Conservation (phyloP, 495 filamentous ascomycete genomes). For the Aspergillus conjunctus region DNA sequence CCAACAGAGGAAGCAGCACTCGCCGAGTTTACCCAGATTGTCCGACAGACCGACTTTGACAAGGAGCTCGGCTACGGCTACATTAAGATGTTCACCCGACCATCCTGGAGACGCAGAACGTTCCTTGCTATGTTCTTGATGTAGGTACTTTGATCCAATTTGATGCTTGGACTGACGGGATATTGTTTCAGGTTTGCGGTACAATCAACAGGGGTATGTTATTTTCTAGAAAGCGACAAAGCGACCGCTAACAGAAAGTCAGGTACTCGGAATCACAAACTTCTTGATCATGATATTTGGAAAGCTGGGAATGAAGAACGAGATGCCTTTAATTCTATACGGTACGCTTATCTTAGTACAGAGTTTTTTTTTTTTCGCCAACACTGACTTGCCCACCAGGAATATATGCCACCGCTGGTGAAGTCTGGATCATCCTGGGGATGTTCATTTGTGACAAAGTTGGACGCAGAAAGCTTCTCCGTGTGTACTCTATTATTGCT, state of each 20-base stretch:
- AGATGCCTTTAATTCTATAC: not conserved
- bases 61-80: not conserved
- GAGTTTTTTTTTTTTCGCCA: no score
- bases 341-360: not conserved
- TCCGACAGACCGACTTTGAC: not conserved
- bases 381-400: not conserved
- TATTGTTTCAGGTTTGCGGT: not conserved
- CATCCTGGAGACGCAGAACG: conserved; percentile 3
- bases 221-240: no score
- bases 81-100: conserved; percentile 1
- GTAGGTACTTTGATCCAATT: not conserved
- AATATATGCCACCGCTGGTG: not conserved
- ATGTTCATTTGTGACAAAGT: conserved; percentile 1
- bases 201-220: not conserved
- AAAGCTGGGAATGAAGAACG: not conserved
- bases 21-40: conserved; percentile 3
- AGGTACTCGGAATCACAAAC: not conserved
- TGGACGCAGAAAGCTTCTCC: conserved; percentile 1
- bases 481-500: not conserved
- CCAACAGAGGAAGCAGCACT: not conserved
- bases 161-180: not conserved
- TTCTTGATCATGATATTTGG: not conserved
- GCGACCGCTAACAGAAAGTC: not conserved
- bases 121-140: conserved; percentile 1
- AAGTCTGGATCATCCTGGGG: not conserved